Conservation (phyloP, 1,284 basidiomycete species). For the Ustilago esculenta region DNA sequence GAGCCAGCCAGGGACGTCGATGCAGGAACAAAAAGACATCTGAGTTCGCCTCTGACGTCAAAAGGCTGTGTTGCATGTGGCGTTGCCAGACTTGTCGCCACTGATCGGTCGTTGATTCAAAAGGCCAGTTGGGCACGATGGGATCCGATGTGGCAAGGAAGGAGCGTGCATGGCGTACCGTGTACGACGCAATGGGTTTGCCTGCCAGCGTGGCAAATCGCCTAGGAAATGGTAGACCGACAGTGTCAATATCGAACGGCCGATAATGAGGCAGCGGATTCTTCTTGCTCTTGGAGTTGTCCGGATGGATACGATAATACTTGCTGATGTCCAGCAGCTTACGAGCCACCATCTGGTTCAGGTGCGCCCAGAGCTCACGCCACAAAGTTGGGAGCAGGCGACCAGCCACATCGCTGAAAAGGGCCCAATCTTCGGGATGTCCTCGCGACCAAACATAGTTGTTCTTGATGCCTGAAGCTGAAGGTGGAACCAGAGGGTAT, state of each 20-base stretch:
- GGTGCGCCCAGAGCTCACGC: slow-evolving; percentile 3
- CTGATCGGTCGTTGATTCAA: background rate
- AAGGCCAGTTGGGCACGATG: slow-evolving; percentile 8
- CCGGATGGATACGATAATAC: slow-evolving; percentile 3
- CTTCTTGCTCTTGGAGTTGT: slow-evolving; percentile 8
- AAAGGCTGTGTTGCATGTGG: background rate
- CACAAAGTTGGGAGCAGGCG: background rate
- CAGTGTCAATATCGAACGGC: slow-evolving; percentile 15
- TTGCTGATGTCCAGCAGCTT: slow-evolving; percentile 3
- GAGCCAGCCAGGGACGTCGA: slow-evolving; percentile 3
- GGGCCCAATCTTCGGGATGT: background rate
- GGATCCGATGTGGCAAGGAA: background rate
- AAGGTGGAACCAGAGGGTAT: slow-evolving; percentile 9
- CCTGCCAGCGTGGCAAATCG: background rate
- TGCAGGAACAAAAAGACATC: slow-evolving; percentile 1
- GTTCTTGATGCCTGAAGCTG: slow-evolving; percentile 6
- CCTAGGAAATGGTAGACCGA: slow-evolving; percentile 7
- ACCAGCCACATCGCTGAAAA: slow-evolving; percentile 3
- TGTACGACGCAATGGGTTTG: background rate
- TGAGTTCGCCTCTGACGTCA: background rate
- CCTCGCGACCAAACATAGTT: slow-evolving; percentile 5
- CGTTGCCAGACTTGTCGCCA: slow-evolving; percentile 12
- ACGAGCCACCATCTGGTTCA: background rate
- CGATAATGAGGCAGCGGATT: slow-evolving; percentile 10
- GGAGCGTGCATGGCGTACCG: background rate